Percentiles rank a stretch among this genome's conserved stretches.
phyloP scores from a whole-genome alignment of 768 basidiomycete genomes.

The Lactifluus echinatus region DNA sequence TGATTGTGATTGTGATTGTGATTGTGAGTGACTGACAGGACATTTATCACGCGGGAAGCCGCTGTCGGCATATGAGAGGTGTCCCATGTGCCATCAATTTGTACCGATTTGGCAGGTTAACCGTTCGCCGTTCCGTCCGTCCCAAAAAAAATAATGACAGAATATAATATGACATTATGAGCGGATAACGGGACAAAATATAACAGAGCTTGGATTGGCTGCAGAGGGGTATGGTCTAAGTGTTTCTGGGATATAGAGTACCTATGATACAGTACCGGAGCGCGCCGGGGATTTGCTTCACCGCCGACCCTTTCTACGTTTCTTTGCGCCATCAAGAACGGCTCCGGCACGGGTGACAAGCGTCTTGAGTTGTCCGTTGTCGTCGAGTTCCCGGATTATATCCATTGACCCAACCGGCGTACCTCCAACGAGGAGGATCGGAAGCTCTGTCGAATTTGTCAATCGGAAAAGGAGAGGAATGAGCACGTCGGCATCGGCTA shows the following conservation, averaged over 20 bases:
- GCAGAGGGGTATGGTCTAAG: background rate
- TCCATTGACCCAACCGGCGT: conserved; percentile 42
- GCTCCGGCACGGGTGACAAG: conserved; percentile 50
- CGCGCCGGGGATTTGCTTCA: background rate
- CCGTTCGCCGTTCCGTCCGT: too few species aligned
- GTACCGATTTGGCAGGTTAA: too few species aligned
- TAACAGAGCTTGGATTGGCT: background rate
- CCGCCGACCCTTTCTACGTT: conserved; percentile 29
- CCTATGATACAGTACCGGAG: conserved; percentile 2
- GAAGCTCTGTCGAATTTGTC: conserved; percentile 45
- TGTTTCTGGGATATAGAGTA: conserved; percentile 1
- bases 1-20: too few species aligned
- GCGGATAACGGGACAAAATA: background rate
- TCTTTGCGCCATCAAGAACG: conserved; percentile 44
- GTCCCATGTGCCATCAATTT: too few species aligned
- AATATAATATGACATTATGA: background rate
- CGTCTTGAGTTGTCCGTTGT: conserved; percentile 43
- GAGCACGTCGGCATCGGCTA: conserved; percentile 58
- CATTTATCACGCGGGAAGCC: too few species aligned
- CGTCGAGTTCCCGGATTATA: conserved; percentile 42
- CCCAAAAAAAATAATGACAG: background rate
- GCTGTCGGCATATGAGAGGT: too few species aligned
- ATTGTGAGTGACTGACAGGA: too few species aligned
- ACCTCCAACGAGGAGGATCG: conserved; percentile 64
- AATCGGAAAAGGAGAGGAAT: conserved; percentile 53